Conservation (phyloP, 768 basidiomycete species). For the Tulasnella calospora region DNA sequence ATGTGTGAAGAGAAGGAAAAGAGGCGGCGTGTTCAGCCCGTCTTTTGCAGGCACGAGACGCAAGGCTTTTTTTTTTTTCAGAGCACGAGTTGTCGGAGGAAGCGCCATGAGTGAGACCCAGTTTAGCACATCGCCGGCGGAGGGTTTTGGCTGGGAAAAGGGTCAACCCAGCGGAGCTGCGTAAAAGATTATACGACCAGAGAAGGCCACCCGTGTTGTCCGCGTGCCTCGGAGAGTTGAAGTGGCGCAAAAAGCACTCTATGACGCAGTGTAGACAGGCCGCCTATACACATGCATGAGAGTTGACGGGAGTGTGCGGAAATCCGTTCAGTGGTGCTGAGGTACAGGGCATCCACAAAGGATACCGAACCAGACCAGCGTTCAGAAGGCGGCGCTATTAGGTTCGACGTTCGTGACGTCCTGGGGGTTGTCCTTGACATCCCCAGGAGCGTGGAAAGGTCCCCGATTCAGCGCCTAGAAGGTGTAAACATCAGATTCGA, state of each 20-base stretch:
- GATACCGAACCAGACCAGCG: not conserved
- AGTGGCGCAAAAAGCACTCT: not conserved
- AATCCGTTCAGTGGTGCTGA: not conserved
- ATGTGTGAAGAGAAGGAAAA: not conserved
- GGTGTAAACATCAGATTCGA: not conserved
- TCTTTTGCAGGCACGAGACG: not conserved
- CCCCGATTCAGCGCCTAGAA: conserved; percentile 7
- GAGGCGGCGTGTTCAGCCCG: not conserved
- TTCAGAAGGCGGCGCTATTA: not conserved
- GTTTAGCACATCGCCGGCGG: not conserved
- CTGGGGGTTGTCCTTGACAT: not conserved
- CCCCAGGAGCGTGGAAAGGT: conserved; percentile 3
- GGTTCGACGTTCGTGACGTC: not conserved
- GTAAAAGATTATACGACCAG: not conserved
- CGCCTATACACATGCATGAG: not conserved
- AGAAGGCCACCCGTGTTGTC: not conserved
- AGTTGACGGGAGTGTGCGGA: not conserved
- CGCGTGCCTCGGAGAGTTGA: not conserved
- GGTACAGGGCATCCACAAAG: not conserved
- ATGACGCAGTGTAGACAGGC: not conserved
- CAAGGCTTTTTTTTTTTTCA: not conserved
- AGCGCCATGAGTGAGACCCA: not conserved
- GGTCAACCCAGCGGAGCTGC: not conserved
- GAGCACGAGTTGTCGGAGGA: not conserved
- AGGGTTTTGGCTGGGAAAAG: not conserved